Evolutionary conservation across 108 stramenopile genomes (phyloP).

Genomic region (Epipyxis sp.): DNA sequence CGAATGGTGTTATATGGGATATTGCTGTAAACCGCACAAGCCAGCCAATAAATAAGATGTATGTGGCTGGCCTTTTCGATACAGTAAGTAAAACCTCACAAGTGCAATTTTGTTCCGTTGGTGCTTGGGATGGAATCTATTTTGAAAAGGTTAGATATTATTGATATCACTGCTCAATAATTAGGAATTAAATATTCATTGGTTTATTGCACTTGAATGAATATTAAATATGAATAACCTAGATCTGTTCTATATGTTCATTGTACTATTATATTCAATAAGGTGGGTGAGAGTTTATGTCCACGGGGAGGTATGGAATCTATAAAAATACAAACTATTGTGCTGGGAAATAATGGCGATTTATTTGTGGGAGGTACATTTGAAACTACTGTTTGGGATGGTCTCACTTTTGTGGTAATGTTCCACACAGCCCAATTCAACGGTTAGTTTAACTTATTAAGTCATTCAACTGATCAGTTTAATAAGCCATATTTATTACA

Average conservation of each 20-base stretch:
- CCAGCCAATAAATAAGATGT: conserved; percentile 35
- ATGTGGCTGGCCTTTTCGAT: conserved; percentile 90
- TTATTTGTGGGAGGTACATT: conserved; percentile 29
- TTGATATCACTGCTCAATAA: background rate
- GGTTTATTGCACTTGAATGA: too few species aligned
- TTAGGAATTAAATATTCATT: background rate
- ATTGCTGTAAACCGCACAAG: conserved; percentile 40
- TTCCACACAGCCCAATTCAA: conserved; percentile 2
- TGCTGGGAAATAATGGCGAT: conserved; percentile 11
- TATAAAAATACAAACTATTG: conserved; percentile 60
- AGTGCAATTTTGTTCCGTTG: conserved; percentile 88
- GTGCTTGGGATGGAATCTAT: conserved; percentile 72
- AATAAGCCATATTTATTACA: background rate
- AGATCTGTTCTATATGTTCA: too few species aligned
- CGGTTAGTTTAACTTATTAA: background rate
- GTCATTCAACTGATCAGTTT: background rate
- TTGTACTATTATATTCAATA: background rate
- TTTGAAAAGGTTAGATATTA: conserved; percentile 46
- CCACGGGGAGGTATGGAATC: conserved; percentile 74
- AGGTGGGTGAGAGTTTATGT: conserved; percentile 84
- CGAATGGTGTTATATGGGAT: conserved; percentile 42
- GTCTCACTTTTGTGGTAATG: background rate
- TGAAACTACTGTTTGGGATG: conserved; percentile 20
- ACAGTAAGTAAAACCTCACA: conserved; percentile 79
- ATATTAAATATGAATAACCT: too few species aligned